Percentiles rank a stretch among this genome's conserved stretches.
These are phyloP conservation scores for Flammula alnicola DNA, from an alignment of 1,284 basidiomycete species.

Conservation along the genomic window DNA sequence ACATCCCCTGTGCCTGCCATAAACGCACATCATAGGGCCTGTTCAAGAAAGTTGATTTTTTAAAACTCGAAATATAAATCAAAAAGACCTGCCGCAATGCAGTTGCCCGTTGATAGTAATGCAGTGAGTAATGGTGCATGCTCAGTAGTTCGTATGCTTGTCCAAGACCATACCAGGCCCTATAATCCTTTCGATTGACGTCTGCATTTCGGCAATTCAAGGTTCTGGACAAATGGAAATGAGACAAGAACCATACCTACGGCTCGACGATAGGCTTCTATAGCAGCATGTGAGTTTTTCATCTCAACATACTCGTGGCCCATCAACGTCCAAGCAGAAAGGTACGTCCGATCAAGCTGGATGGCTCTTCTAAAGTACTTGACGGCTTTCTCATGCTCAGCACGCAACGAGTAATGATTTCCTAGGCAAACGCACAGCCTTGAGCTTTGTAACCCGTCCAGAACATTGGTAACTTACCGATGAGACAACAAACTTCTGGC, in stretches of 20 bases:
- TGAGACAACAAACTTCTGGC: slow-evolving; percentile 93
- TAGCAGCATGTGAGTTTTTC: slow-evolving; percentile 98
- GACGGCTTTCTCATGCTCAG: slow-evolving; percentile 95
- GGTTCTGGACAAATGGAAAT: neutral
- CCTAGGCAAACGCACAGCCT: slow-evolving; percentile 53
- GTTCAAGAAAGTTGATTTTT: slow-evolving; percentile 7
- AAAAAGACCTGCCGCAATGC: slow-evolving; percentile 73
- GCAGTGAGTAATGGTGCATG: slow-evolving; percentile 95
- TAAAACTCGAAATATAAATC: neutral
- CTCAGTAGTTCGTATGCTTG: slow-evolving; percentile 97
- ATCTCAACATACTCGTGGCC: slow-evolving; percentile 99
- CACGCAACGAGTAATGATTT: slow-evolving; percentile 93
- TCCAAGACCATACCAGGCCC: slow-evolving; percentile 98
- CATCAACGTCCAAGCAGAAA: slow-evolving; percentile 99
- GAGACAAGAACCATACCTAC: slow-evolving; percentile 67
- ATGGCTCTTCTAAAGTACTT: slow-evolving; percentile 95
- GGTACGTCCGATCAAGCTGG: slow-evolving; percentile 91
- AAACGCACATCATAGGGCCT: slow-evolving; percentile 96
- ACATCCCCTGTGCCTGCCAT: slow-evolving; percentile 94
- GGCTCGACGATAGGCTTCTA: slow-evolving; percentile 95
- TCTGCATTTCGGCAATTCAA: slow-evolving; percentile 48
- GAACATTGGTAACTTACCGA: slow-evolving; percentile 62
- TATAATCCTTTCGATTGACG: slow-evolving; percentile 94
- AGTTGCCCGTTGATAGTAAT: slow-evolving; percentile 97
- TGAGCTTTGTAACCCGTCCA: slow-evolving; percentile 5